These are phyloP conservation scores for Tetrahymena thermophila DNA, from an alignment of 73 alveolate genomes.

Conservation along the genomic window DNA sequence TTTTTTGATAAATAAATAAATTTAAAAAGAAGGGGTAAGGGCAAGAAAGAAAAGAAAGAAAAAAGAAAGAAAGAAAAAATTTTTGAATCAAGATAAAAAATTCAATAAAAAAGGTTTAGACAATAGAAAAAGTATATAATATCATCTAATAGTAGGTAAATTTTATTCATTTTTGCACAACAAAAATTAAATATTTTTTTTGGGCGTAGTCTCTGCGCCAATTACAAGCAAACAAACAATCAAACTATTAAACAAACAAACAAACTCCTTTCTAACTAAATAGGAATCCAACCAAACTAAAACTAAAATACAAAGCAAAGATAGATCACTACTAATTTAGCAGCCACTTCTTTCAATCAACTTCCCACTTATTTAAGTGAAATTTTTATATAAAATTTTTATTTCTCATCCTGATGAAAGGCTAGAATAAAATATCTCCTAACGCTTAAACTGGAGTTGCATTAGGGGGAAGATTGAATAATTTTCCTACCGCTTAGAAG, in stretches of 20 bases:
- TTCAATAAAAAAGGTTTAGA: not conserved
- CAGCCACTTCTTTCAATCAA: not conserved
- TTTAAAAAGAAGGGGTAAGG: constrained; percentile 2
- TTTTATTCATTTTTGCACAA: not conserved
- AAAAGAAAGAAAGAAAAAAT: not conserved
- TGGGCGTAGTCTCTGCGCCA: constrained; percentile 2
- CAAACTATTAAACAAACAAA: not conserved
- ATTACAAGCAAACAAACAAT: not conserved
- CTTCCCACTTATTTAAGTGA: not conserved
- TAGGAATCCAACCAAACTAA: not conserved
- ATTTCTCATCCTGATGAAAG: not conserved
- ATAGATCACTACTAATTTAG: not conserved
- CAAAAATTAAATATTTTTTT: not conserved
- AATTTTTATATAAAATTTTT: no score
- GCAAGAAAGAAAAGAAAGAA: not conserved
- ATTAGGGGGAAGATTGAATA: not conserved
- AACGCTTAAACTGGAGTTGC: not conserved
- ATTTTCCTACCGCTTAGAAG: not conserved
- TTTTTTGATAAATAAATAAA: not conserved
- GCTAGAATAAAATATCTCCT: not conserved
- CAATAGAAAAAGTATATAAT: not conserved
- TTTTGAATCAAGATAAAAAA: not conserved
- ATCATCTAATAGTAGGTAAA: not conserved
- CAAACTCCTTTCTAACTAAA: not conserved
- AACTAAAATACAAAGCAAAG: not conserved